Evolutionary conservation across 345 rosid genomes (phyloP), one percentile per base, ranked within the genome.

Genomic region (Psidium friedrichsthalianum): DNA sequence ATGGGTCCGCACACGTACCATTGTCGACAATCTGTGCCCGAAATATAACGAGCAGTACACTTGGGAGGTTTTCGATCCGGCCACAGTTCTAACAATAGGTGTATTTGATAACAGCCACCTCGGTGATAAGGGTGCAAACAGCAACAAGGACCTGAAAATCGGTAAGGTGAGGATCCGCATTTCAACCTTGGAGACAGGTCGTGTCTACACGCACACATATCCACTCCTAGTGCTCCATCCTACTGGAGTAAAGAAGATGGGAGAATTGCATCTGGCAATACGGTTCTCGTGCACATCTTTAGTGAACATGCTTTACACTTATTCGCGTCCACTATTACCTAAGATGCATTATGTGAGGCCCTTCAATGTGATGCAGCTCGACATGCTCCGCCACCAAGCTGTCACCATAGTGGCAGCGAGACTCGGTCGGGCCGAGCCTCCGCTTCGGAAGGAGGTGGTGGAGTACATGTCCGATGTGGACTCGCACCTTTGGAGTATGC

Each of bases 401-500:
- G 95, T 95, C 40, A 88, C 88, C 52, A 94, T 96, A 61, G 98
- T 98, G 83, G 96, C 99, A 11, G 90, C 92, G 9, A 88, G 99
- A 85, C 88, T 96, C 49, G 95, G 97, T 9, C 92, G 99, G 29
- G 96, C 99, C 16, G 99, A 96, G 92, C 99, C 99, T 27, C 98
- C 99, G 0, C 89, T 97, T 5, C 89, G 98, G 74, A 97, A 94
- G 90, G 99, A 98, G 91, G 93, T 98, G 40, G 94, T 98, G 15
- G 99, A 98, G 89, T 97, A 96, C 89, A 94, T 96, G 99, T 93
- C 98, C 2, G 99, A 97, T 81, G 95, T 92, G 59, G 99, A 95
- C 86, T 96, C 98, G 1, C 99, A 95, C 90, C 92, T 98, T 74
- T 98, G 99, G 98, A 96, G 98, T 83, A 96, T 96, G 98, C 94